phyloP scores from a whole-genome alignment of 805 yeast species.

The Metschnikowia baotianmanensis region DNA sequence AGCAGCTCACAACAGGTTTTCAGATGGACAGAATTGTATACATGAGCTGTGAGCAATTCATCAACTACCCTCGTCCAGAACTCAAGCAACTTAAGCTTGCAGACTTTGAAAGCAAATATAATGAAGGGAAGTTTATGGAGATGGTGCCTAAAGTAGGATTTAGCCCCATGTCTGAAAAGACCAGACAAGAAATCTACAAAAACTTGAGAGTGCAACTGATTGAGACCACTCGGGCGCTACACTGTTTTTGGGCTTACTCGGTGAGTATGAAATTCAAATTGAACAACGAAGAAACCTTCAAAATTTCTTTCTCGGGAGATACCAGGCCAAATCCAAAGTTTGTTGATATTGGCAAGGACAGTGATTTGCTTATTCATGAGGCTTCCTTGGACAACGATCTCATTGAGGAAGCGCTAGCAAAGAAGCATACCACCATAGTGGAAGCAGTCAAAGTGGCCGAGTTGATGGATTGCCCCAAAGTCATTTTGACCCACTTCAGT shows the following conservation, averaged over 20 bases:
- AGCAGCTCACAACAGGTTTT: slow-evolving; percentile 27
- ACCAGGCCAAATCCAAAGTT: slow-evolving; percentile 78
- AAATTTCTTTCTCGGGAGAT: slow-evolving; percentile 89
- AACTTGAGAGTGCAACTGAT: slow-evolving; percentile 46
- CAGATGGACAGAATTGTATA: slow-evolving; percentile 46
- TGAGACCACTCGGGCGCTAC: slow-evolving; percentile 72
- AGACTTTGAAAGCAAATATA: slow-evolving; percentile 34
- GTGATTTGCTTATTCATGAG: slow-evolving; percentile 86
- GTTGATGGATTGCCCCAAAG: slow-evolving; percentile 66
- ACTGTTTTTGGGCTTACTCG: slow-evolving; percentile 78
- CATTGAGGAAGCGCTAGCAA: slow-evolving; percentile 71
- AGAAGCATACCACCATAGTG: slow-evolving; percentile 83
- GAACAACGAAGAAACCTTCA: slow-evolving; percentile 44
- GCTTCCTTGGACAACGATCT: slow-evolving; percentile 85
- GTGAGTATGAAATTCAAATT: slow-evolving; percentile 57
- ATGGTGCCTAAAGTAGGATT: slow-evolving; percentile 19
- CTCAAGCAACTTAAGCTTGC: slow-evolving; percentile 26
- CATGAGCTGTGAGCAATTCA: slow-evolving; percentile 60
- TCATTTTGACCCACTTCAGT: slow-evolving; percentile 87
- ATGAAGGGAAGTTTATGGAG: slow-evolving; percentile 18
- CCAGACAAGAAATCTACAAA: slow-evolving; percentile 29
- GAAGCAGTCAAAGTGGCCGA: slow-evolving; percentile 77
- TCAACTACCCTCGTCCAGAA: slow-evolving; percentile 29
- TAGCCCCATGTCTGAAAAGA: slow-evolving; percentile 4
- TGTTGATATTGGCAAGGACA: slow-evolving; percentile 58